Base-by-base conservation (phyloP, 2,329 filamentous ascomycete species). In the Nannizzia gypsea region DNA sequence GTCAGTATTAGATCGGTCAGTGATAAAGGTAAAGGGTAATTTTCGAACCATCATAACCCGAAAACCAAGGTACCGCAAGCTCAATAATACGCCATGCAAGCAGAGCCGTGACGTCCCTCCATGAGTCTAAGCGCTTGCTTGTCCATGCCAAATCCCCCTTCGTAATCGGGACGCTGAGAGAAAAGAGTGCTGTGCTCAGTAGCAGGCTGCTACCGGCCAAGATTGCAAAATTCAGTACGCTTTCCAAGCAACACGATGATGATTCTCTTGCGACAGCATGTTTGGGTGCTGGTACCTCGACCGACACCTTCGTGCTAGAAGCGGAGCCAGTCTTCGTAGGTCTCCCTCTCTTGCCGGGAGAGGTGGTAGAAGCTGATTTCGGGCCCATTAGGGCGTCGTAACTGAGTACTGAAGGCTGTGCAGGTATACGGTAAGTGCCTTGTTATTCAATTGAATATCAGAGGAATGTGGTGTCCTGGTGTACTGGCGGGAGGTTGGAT, bases 31-130 rank as follows among this genome's bases (percentile, higher is more conserved):
- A 40, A 3, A 26, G 44, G 15, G 26, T 4, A 34, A 54, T 52
- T 38, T 44, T 65, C 72, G 62, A 63, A 78, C 76, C 71, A 72
- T 95, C 89, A 70, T 87, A 88, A 63, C 84, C 80, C 48, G 84
- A 78, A 66, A 81, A 82, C 89, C 90, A 96, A 54, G 83, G 86
- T 54, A 91, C 69, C 24, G 78, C 83, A 58, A 95, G 78, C 70
- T 90, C 85, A 54, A 84, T 71, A 15, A 73, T 70, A 82, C 88
- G 80, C 77, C 78, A 81, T 9, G 66, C 78, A 57, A 85, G 68
- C 63, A 83, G 68, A 15, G 73, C 76, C 4, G 72, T 77, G 28
- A 89, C 79, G 69, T 89, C 83, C 68, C 75, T 73, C 78, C 82
- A 83, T 58, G 80, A 80, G 57, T 86, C 82, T 62, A 83, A 73